Base-by-base conservation (phyloP, 768 basidiomycete genomes). In the Lactarius akahatsu region DNA sequence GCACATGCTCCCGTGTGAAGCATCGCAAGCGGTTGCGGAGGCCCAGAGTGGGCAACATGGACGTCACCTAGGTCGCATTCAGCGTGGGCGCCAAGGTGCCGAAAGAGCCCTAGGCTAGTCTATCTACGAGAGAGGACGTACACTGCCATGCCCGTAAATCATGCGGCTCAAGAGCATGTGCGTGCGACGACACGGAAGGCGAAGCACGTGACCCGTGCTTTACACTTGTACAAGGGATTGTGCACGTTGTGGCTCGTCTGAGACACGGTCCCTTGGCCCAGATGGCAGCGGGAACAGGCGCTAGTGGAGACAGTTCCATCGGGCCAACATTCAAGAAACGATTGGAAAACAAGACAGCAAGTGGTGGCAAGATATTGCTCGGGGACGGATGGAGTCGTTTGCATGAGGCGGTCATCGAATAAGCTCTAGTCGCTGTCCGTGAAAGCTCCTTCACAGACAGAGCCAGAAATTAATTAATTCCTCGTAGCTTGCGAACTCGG, bases 321-420 rank as follows among this genome's bases (percentile, higher is more conserved):
- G 57, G 16, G 18, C 32, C 65, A 23, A 36, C 8, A 20, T 43
- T 45, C 50, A 45, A n/a, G 32, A 43, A 16, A 34, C 30, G 40
- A n/a, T 63, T 57, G 5, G 32, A 6, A n/a, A 52, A 32, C 10
- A 59, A 34, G 20, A 59, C 41, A 36, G 61, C n/a, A n/a, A n/a
- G 30, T 36, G 23, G 57, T 30, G 40, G n/a, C 32, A 63, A 63
- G 50, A 43, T 18, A 30, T 59, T 62, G 32, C 57, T 34, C 32
- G 34, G 23, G 57, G 30, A 30, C 50, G 41, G 15, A 67, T 52
- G n/a, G 57, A 9, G 23, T 38, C 45, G 16, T 59, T 63, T 20
- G 61, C 41, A 34, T 59, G 63, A 13, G 66, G 61, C 7, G 66
- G 62, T 67, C 62, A 38, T 67, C 66, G 40, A 67, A 56, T 11